Evolutionary conservation across 78 protist species (phyloP).

Genomic region (slime mould (Dictyostelium discoideum)): DNA sequence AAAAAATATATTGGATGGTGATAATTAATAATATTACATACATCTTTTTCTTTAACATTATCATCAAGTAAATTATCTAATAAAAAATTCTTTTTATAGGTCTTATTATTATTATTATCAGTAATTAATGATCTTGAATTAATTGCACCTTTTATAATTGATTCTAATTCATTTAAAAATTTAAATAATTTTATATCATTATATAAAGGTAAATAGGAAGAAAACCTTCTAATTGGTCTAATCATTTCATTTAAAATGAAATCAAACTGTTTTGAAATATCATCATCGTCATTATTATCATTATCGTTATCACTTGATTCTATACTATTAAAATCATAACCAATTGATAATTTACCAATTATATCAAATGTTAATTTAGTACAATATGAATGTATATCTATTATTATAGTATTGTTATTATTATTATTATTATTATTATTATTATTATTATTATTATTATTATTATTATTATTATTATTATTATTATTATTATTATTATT

Average conservation of each 20-base stretch:
- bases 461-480: not conserved
- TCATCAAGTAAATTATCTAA: conserved; percentile 4
- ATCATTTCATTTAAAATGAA: conserved; percentile 67
- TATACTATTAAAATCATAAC: conserved; percentile 14
- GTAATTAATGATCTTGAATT: not conserved
- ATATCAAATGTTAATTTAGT: conserved; percentile 58
- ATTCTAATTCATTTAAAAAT: conserved; percentile 10
- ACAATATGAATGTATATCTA: conserved; percentile 8
- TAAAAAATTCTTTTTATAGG: conserved; percentile 1
- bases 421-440: not conserved
- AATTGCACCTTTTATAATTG: conserved; percentile 7
- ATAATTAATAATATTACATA: too few species aligned
- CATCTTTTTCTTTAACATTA: conserved; percentile 3
- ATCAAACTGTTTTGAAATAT: conserved; percentile 29
- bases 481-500: not conserved
- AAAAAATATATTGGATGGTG: too few species aligned
- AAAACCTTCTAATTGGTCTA: conserved; percentile 58
- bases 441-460: not conserved
- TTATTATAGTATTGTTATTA: not conserved
- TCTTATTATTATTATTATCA: not conserved
- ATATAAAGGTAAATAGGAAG: conserved; percentile 24
- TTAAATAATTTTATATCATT: conserved; percentile 9
- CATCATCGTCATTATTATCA: not conserved
- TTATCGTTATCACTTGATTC: not conserved
- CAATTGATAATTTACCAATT: conserved; percentile 57